These are phyloP conservation scores for Phytophthora cactorum DNA, from an alignment of 352 stramenopile species.

Conservation along the genomic window DNA sequence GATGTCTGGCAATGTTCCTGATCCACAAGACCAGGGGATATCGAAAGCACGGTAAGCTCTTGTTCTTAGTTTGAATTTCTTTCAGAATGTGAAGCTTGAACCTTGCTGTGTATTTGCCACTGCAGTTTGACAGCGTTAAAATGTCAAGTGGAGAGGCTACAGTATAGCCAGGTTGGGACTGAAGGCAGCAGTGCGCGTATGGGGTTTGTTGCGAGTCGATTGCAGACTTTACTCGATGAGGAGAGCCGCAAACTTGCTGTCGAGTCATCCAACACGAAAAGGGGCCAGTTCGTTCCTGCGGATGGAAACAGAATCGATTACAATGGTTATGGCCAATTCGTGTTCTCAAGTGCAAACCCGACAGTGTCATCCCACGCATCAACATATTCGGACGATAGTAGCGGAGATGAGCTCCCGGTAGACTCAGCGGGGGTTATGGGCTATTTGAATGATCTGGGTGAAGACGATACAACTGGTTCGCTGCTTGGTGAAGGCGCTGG, in stretches of 20 bases:
- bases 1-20: background rate
- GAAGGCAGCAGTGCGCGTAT: conserved; percentile 16
- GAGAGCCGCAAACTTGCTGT: background rate
- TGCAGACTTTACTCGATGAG: conserved; percentile 25
- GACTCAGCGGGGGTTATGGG: conserved; percentile 9
- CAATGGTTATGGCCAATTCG: conserved; percentile 17
- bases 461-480: conserved; percentile 14
- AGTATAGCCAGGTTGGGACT: conserved; percentile 11
- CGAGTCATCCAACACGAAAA: background rate
- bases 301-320: conserved; percentile 17
- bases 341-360: conserved; percentile 1
- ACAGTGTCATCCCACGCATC: conserved; percentile 5
- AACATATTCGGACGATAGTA: conserved; percentile 20
- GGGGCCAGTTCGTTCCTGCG: background rate
- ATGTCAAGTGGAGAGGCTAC: conserved; percentile 17
- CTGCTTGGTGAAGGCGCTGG: conserved; percentile 9
- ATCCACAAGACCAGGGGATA: background rate
- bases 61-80: background rate
- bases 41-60: conserved; percentile 16
- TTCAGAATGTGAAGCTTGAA: background rate
- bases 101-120: background rate
- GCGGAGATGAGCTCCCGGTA: conserved; percentile 25
- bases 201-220: conserved; percentile 6
- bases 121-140: conserved; percentile 26
- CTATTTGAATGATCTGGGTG: conserved; percentile 7